Conservation (phyloP, 108 stramenopile genomes). For the Fragilaria crotonensis region DNA sequence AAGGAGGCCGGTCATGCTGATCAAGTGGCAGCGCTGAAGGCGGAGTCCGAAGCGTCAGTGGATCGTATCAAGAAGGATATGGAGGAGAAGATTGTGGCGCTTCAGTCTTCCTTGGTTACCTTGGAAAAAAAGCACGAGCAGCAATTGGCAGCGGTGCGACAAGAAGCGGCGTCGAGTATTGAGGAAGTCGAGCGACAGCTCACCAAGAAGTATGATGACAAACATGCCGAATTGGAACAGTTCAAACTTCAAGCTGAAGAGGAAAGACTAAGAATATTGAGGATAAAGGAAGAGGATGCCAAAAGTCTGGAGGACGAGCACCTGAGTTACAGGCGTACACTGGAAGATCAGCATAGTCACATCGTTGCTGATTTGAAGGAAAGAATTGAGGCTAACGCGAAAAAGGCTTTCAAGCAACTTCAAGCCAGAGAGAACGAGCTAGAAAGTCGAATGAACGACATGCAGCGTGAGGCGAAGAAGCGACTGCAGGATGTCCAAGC, state of each 20-base stretch:
- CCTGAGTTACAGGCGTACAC: neutral
- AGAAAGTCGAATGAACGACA: conserved; percentile 6
- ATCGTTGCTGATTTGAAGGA: conserved; percentile 3
- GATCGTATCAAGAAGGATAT: neutral
- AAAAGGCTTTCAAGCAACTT: conserved; percentile 1
- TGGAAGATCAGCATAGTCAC: conserved; percentile 11
- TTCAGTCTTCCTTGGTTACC: neutral
- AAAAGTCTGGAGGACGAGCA: neutral
- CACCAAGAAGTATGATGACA: conserved; percentile 2
- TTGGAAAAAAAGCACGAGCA: neutral
- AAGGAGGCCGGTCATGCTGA: neutral
- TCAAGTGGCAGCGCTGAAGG: neutral
- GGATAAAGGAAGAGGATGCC: neutral
- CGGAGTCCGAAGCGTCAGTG: neutral
- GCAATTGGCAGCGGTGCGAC: neutral
- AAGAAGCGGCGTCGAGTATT: conserved; percentile 1
- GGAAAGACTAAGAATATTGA: conserved; percentile 7
- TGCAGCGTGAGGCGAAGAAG: conserved; percentile 7
- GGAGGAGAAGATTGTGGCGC: neutral
- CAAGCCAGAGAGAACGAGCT: neutral
- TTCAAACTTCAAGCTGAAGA: conserved; percentile 9
- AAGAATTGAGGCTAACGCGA: conserved; percentile 6
- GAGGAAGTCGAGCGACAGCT: conserved; percentile 5
- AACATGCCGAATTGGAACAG: conserved; percentile 6
- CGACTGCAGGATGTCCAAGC: neutral